Evolutionary conservation across 441 rosid genomes (phyloP), one percentile per base, ranked within the genome.

Genomic region (Raphanus hybrid): DNA sequence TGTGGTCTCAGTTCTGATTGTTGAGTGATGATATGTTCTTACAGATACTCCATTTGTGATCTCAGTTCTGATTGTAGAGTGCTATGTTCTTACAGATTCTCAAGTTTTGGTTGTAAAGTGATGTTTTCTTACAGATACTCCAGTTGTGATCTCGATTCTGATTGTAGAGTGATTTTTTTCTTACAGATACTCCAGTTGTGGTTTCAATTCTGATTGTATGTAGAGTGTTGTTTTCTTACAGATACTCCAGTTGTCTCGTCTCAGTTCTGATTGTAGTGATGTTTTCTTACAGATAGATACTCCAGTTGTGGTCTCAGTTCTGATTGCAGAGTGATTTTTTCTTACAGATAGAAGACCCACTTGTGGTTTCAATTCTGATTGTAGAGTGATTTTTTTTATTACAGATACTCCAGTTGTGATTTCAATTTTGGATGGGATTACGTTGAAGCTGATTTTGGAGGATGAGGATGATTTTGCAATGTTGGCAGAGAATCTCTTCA

Each of bases 381-480:
- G 7, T 3, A 9, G n/a, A 23, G 68, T 2, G 32, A 18, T 18
- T 3, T 29, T 3, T 29, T 29, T 29, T 29, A 4, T 29, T 29
- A 5, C 34, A 29, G 34, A 29, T 67, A 78, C 88, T 79, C 98
- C 97, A 11, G 43, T 91, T 68, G 86, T 82, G 75, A 83, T 87
- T 1, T 86, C 96, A 3, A 62, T 88, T 64, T 77, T 91, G 70
- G 88, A 93, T 81, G 98, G 97, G 84, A 88, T 76, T 63, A 82
- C 85, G 14, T 73, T 90, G 83, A 81, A 82, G 73, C 9, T 85
- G 58, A 83, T 84, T 75, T 76, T 90, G 80, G 94, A 91, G 81
- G 98, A 93, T 43, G 98, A 93, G 74, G 97, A 93, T 80, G 98
- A 93, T 82, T 93, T 91, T 69, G 97, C 97, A 1, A 87, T 93